A percentile compares a stretch with the other conserved stretches of the same genome.
Conservation (phyloP, 352 stramenopile species). For the Phytophthora niederhauseri region DNA sequence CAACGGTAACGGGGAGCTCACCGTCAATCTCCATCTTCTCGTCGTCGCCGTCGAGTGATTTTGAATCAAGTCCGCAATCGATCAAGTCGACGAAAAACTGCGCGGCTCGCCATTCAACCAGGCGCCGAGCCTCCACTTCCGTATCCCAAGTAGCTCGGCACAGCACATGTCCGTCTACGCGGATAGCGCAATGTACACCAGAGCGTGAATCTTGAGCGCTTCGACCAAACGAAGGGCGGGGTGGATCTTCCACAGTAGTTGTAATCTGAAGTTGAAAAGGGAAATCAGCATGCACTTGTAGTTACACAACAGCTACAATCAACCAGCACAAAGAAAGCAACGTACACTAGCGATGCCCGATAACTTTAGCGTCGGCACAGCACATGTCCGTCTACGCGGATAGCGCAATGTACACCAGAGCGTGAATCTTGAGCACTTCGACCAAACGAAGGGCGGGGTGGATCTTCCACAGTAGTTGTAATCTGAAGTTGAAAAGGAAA, state of each 20-base stretch:
- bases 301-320: constrained; percentile 5
- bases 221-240: constrained; percentile 21
- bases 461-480: constrained; percentile 40
- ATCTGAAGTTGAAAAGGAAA: constrained; percentile 40
- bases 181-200: constrained; percentile 43
- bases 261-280: constrained; percentile 43
- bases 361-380: too few relatives aligned
- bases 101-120: constrained; percentile 56
- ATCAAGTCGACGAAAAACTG: constrained; percentile 81
- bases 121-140: constrained; percentile 51
- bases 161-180: constrained; percentile 49
- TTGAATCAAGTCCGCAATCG: constrained; percentile 63
- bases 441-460: constrained; percentile 20
- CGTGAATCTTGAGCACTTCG: constrained; percentile 19
- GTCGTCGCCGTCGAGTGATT: constrained; percentile 42
- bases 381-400: constrained; percentile 53
- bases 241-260: constrained; percentile 39
- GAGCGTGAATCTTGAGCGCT: constrained; percentile 17
- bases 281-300: background rate
- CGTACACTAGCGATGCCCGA: too few relatives aligned
- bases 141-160: constrained; percentile 57
- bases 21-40: constrained; percentile 45
- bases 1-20: constrained; percentile 19
- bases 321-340: background rate
- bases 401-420: constrained; percentile 35